Evolutionary conservation across 2,329 filamentous ascomycete genomes (phyloP), one percentile per base, ranked within the genome.

Genomic region (Chaetomiaceae sp.): DNA sequence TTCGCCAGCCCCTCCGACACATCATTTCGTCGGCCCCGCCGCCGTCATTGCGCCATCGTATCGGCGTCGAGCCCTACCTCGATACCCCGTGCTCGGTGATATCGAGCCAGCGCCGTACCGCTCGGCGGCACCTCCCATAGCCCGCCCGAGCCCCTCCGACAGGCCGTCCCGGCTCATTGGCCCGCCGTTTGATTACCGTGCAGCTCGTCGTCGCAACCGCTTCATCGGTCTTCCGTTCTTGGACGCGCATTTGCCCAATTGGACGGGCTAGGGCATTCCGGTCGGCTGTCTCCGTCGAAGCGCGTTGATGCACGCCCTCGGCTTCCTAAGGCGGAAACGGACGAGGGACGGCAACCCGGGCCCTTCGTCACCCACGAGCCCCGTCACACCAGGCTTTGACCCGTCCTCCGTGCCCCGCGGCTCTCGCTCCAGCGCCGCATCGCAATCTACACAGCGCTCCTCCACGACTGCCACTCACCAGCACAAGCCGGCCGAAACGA

Each of bases 251-350:
- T 34, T 53, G 51, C 53, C 59, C 56, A 59, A 56, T 59, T 51
- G 52, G 59, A 64, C 58, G 65, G 63, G 62, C 62, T 55, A 37
- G 42, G 43, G 38, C 50, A n/a, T 41, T 45, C n/a, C 48, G 53
- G 57, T 59, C 49, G 53, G 41, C 55, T 54, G 48, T 58, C 55
- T 48, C 38, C 40, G 21, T 43, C 29, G 21, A 34, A 52, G 45
- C 64, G 62, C 65, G 52, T 65, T 67, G 58, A 97, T 99, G 94
- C 94, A 55, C 38, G 48, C 57, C 20, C 55, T 59, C 52, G 50
- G 90, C 73, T 90, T 96, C 70, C 84, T 97, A 70, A 96, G 96
- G 82, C 97, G 96, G 83, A 96, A 95, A 82, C 86, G 90, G 82
- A 95, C 90, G 75, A 95, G 90, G 83, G 90, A 96, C 77, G 87